phyloP scores from a whole-genome alignment of 1,284 basidiomycete genomes.

The Anthracocystis setariae region DNA sequence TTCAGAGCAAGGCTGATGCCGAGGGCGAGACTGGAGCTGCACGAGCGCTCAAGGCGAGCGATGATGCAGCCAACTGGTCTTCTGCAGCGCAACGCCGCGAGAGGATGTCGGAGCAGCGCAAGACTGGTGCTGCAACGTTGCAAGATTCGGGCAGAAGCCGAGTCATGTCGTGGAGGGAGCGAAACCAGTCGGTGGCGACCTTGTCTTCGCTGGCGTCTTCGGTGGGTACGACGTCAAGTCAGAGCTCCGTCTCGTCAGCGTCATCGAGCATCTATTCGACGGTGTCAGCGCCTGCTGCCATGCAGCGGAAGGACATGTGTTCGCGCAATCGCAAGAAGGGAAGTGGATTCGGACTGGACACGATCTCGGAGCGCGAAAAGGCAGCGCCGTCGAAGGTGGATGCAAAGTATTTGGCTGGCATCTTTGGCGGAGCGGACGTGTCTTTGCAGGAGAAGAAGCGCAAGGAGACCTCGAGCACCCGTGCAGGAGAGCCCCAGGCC shows the following conservation, averaged over 20 bases:
- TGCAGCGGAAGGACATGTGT: conserved; percentile 41
- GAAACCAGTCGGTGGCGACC: conserved; percentile 46
- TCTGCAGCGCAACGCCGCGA: conserved; percentile 53
- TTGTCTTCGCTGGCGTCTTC: conserved; percentile 39
- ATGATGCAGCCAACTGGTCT: conserved; percentile 35
- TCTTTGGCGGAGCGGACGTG: conserved; percentile 50
- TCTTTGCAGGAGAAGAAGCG: conserved; percentile 17
- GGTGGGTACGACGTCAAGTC: conserved; percentile 32
- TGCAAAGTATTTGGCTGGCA: conserved; percentile 52
- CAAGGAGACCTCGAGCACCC: conserved; percentile 7
- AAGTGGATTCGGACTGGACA: conserved; percentile 47
- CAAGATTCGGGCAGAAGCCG: conserved; percentile 41
- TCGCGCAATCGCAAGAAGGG: conserved; percentile 24
- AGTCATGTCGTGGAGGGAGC: conserved; percentile 54
- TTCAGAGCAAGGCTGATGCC: conserved; percentile 20
- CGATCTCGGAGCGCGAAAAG: conserved; percentile 48
- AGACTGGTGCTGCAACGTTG: conserved; percentile 13
- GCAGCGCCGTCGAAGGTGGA: conserved; percentile 37
- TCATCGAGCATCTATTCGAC: conserved; percentile 56
- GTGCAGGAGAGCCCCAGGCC: conserved; percentile 3
- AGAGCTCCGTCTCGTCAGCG: conserved; percentile 39
- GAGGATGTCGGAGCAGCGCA: conserved; percentile 50
- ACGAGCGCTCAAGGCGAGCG: conserved; percentile 1
- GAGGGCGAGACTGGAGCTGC: conserved; percentile 3
- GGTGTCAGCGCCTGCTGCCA: conserved; percentile 52